Evolutionary conservation across 2,329 filamentous ascomycete genomes (phyloP).

Genomic region (Pseudocercospora ulei): DNA sequence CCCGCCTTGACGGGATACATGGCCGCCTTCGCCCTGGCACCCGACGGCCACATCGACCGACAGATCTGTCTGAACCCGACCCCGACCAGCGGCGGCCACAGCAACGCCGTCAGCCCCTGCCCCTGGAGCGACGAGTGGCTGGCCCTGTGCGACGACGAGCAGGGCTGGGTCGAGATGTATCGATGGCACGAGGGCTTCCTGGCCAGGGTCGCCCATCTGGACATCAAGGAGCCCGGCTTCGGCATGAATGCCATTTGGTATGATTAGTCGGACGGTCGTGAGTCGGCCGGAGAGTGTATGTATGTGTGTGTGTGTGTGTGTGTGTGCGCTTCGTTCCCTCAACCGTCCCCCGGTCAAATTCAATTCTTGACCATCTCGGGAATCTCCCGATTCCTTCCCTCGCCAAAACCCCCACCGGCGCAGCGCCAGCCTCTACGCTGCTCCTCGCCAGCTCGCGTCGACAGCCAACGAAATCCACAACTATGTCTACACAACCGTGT

Average conservation of each 20-base stretch:
- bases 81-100: slow-evolving; percentile 77
- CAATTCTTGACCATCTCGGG: too few species aligned
- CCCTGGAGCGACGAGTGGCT: slow-evolving; percentile 81
- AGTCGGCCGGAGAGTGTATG: too few species aligned
- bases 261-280: slow-evolving; percentile 50
- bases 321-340: too few species aligned
- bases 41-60: slow-evolving; percentile 58
- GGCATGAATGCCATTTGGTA: slow-evolving; percentile 98
- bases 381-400: too few species aligned
- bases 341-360: too few species aligned
- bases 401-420: too few species aligned
- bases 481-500: too few species aligned
- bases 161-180: slow-evolving; percentile 80
- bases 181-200: slow-evolving; percentile 75
- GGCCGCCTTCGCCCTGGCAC: slow-evolving; percentile 62
- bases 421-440: too few species aligned
- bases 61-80: slow-evolving; percentile 77
- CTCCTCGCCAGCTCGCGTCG: too few species aligned
- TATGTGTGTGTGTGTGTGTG: too few species aligned
- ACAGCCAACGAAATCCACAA: too few species aligned
- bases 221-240: slow-evolving; percentile 78
- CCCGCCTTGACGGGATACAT: slow-evolving; percentile 72
- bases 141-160: slow-evolving; percentile 80
- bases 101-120: slow-evolving; percentile 75
- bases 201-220: slow-evolving; percentile 62